Percentiles rank a stretch among this genome's conserved stretches.
Conservation (phyloP, 139 green algal genomes). For the Coccomyxa sp. region DNA sequence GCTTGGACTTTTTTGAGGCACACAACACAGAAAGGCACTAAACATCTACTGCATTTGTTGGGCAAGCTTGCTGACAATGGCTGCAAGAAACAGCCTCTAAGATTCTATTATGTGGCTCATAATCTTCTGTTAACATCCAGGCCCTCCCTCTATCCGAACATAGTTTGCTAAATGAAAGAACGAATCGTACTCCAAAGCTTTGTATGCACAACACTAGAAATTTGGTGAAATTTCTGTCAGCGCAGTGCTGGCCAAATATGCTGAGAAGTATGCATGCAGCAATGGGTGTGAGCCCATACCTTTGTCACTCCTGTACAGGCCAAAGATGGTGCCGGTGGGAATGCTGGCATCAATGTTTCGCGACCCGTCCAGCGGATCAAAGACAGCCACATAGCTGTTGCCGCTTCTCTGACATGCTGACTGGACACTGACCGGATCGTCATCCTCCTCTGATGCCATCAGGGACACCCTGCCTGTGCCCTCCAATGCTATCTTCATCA, state of each 20-base stretch:
- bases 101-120: too few species aligned
- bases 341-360: slow-evolving; percentile 65
- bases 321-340: slow-evolving; percentile 73
- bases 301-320: slow-evolving; percentile 39
- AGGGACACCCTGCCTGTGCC: slow-evolving; percentile 34
- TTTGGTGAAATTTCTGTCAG: too few species aligned
- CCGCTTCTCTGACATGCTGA: not conserved
- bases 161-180: too few species aligned
- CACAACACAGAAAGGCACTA: not conserved
- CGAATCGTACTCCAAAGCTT: too few species aligned
- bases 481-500: slow-evolving; percentile 37
- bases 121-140: too few species aligned
- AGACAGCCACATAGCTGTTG: slow-evolving; percentile 38
- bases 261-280: too few species aligned
- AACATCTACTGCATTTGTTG: not conserved
- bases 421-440: slow-evolving; percentile 19
- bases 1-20: not conserved
- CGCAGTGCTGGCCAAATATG: too few species aligned
- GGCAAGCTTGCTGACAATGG: not conserved
- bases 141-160: too few species aligned
- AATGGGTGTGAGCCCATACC: too few species aligned
- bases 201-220: too few species aligned
- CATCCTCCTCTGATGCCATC: slow-evolving; percentile 67
- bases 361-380: slow-evolving; percentile 71
- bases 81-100: too few species aligned